Percentiles rank a stretch among this genome's conserved stretches.
Evolutionary conservation across 495 filamentous ascomycete genomes (phyloP).

Genomic region (Haplographium delicatum): DNA sequence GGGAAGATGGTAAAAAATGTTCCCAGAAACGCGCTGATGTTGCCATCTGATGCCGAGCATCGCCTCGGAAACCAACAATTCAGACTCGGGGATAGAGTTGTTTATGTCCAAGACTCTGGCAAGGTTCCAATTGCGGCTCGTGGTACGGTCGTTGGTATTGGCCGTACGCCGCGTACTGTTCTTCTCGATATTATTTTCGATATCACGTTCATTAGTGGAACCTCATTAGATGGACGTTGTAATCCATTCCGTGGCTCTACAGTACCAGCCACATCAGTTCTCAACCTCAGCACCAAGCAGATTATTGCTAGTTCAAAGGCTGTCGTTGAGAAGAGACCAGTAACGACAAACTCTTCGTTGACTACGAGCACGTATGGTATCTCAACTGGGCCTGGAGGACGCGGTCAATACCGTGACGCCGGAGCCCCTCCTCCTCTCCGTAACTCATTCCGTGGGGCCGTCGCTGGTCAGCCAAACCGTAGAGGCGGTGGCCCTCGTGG

Average conservation of each 20-base stretch:
- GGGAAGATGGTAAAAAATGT: conserved; percentile 71
- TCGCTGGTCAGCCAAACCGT: conserved; percentile 31
- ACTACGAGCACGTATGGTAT: conserved; percentile 56
- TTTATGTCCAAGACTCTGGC: conserved; percentile 88
- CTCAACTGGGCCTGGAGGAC: conserved; percentile 46
- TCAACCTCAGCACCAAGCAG: conserved; percentile 82
- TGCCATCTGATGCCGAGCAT: conserved; percentile 88
- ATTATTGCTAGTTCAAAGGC: conserved; percentile 71
- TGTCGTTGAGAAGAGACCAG: conserved; percentile 51
- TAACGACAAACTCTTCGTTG: conserved; percentile 46
- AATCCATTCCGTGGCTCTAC: conserved; percentile 96
- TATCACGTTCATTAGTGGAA: conserved; percentile 91
- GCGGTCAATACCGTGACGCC: conserved; percentile 65
- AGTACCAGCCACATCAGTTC: conserved; percentile 71
- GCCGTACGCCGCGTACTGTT: conserved; percentile 70
- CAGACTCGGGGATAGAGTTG: conserved; percentile 79
- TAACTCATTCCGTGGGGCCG: conserved; percentile 67
- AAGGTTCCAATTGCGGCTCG: conserved; percentile 89
- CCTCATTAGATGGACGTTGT: conserved; percentile 80
- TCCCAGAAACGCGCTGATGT: conserved; percentile 80
- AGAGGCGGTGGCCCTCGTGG: conserved; percentile 34
- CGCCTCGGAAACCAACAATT: conserved; percentile 82
- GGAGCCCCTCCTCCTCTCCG: conserved; percentile 60
- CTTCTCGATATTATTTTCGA: conserved; percentile 93
- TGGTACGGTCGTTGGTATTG: conserved; percentile 90